These are phyloP conservation scores for Coemansia sp. DNA, from an alignment of 192 early-diverging fungal genomes.

Conservation along the genomic window DNA sequence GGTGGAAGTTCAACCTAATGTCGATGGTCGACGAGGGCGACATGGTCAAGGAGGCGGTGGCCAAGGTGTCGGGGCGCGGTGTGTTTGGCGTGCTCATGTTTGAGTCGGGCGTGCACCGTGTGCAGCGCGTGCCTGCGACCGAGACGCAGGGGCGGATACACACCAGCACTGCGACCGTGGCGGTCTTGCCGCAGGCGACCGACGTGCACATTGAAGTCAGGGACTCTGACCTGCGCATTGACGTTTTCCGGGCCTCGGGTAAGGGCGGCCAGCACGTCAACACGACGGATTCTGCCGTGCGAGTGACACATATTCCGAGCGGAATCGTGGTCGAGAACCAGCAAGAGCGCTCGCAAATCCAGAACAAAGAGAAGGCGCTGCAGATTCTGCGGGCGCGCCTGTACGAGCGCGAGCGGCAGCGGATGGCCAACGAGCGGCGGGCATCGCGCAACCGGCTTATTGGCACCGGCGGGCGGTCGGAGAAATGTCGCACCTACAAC, in stretches of 20 bases:
- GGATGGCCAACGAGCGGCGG: conserved; percentile 55
- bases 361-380: conserved; percentile 86
- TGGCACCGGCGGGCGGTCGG: conserved; percentile 68
- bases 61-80: conserved; percentile 61
- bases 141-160: conserved; percentile 74
- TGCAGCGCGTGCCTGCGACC: conserved; percentile 75
- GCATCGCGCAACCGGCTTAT: conserved; percentile 61
- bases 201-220: conserved; percentile 66
- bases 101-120: conserved; percentile 80
- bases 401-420: conserved; percentile 64
- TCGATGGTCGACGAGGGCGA: conserved; percentile 35
- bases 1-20: conserved; percentile 64
- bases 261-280: conserved; percentile 95
- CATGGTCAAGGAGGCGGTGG: conserved; percentile 57
- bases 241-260: conserved; percentile 71
- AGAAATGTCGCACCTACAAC: conserved; percentile 83
- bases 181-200: conserved; percentile 70
- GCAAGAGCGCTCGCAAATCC: conserved; percentile 88
- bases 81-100: conserved; percentile 75
- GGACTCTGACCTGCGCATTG: conserved; percentile 64
- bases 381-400: conserved; percentile 75
- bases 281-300: conserved; percentile 90
- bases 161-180: conserved; percentile 74
- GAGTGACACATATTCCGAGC: conserved; percentile 89
- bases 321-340: conserved; percentile 84